These are phyloP conservation scores for Gardenia jasminoides DNA, from an alignment of 257 asterid species.

Conservation along the genomic window DNA sequence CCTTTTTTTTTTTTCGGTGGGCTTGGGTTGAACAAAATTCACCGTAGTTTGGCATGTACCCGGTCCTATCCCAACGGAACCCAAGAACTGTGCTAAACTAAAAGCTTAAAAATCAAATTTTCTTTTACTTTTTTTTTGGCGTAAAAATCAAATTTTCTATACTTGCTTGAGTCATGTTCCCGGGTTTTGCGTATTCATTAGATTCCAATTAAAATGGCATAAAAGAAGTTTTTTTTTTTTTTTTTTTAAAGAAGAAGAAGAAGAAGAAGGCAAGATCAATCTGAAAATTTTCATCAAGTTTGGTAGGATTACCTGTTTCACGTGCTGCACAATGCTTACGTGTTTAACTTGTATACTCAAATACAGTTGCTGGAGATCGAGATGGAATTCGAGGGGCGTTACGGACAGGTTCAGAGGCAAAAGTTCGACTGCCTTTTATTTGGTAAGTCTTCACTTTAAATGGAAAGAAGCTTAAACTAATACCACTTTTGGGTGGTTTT, in stretches of 20 bases:
- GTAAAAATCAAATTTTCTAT: too few relatives aligned
- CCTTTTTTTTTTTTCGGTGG: too few relatives aligned
- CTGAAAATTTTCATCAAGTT: slow-evolving; percentile 19
- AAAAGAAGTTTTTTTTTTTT: too few relatives aligned
- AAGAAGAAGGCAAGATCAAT: slow-evolving; percentile 24
- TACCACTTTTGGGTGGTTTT: neutral
- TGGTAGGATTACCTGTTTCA: slow-evolving; percentile 25
- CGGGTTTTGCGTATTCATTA: neutral
- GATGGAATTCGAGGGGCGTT: slow-evolving; percentile 71
- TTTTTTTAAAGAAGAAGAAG: too few relatives aligned
- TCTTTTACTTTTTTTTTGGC: too few relatives aligned
- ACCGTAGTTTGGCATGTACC: too few relatives aligned
- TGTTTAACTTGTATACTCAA: slow-evolving; percentile 33
- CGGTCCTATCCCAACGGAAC: too few relatives aligned
- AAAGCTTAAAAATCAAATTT: neutral
- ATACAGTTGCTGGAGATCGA: slow-evolving; percentile 32
- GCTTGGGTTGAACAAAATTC: too few relatives aligned
- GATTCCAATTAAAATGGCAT: neutral
- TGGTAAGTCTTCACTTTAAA: slow-evolving; percentile 40
- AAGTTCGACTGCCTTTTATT: slow-evolving; percentile 96
- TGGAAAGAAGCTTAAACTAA: too few relatives aligned
- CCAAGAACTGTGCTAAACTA: neutral
- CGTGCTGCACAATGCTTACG: slow-evolving; percentile 33
- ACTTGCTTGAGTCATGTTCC: neutral
- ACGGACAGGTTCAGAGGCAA: slow-evolving; percentile 62